Conservation (phyloP, 2,329 filamentous ascomycete genomes). For the Phialophora verrucosa region DNA sequence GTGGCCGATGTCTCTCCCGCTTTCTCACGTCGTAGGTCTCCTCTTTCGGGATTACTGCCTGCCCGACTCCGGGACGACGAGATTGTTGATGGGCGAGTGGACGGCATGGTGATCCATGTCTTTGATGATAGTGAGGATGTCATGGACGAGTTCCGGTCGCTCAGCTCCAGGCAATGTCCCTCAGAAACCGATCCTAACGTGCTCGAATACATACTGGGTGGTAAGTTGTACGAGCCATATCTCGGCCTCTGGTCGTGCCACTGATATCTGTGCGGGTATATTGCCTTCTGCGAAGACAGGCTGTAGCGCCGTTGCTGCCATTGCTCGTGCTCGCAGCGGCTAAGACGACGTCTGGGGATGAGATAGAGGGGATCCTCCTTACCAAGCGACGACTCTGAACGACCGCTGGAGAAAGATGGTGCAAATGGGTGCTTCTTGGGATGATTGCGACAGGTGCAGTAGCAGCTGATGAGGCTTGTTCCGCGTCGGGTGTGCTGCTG, state of each 20-base stretch:
- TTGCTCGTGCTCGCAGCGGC: conserved; percentile 29
- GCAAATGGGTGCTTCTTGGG: conserved; percentile 1
- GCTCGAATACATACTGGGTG: conserved; percentile 27
- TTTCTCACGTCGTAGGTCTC: conserved; percentile 7
- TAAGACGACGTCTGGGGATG: conserved; percentile 20
- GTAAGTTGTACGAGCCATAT: conserved; percentile 19
- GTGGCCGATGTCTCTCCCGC: background rate
- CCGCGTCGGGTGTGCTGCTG: conserved; percentile 1
- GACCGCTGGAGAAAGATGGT: conserved; percentile 19
- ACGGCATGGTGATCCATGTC: conserved; percentile 7
- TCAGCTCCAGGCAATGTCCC: conserved; percentile 24
- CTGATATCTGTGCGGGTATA: conserved; percentile 28
- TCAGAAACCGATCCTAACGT: conserved; percentile 32
- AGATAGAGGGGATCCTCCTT: conserved; percentile 25
- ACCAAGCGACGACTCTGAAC: conserved; percentile 19
- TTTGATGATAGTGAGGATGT: conserved; percentile 24
- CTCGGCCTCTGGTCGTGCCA: conserved; percentile 21
- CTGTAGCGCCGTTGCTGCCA: conserved; percentile 34
- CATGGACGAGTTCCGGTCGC: conserved; percentile 23
- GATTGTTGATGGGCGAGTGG: conserved; percentile 9
- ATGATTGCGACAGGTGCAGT: conserved; percentile 10
- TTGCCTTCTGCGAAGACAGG: conserved; percentile 32
- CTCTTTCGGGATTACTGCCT: conserved; percentile 26
- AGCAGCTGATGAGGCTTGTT: conserved; percentile 15
- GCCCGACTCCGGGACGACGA: conserved; percentile 10